Evolutionary conservation across 768 basidiomycete genomes (phyloP).

Genomic region (Lentinus brumalis): DNA sequence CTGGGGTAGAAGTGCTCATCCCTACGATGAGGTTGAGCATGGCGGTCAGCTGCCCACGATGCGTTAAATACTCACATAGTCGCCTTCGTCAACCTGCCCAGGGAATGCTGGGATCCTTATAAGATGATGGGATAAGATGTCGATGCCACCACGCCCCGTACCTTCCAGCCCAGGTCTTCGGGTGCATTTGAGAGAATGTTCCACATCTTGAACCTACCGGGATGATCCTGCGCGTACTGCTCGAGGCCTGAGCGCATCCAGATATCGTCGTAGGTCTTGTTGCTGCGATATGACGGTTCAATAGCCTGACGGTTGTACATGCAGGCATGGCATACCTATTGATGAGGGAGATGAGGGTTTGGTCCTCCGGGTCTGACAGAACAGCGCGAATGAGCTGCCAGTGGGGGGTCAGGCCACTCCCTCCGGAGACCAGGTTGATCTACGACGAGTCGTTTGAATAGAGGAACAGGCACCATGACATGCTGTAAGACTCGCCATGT

Average conservation of each 20-base stretch:
- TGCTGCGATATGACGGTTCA: constrained; percentile 1
- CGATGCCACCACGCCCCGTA: background rate
- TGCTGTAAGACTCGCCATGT: constrained; percentile 8
- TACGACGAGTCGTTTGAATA: background rate
- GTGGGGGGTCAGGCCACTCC: constrained; percentile 26
- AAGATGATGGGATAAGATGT: too few species aligned
- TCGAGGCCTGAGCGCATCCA: constrained; percentile 20
- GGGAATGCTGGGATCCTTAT: constrained; percentile 6
- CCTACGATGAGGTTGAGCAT: constrained; percentile 2
- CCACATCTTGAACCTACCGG: constrained; percentile 24
- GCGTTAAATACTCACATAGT: constrained; percentile 14
- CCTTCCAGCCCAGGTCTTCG: constrained; percentile 13
- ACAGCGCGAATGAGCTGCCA: constrained; percentile 29
- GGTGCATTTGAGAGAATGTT: constrained; percentile 20
- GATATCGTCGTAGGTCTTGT: constrained; percentile 26
- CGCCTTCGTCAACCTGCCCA: constrained; percentile 10
- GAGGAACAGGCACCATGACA: background rate
- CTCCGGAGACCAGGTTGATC: constrained; percentile 28
- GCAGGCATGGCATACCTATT: constrained; percentile 16
- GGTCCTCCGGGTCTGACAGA: constrained; percentile 19
- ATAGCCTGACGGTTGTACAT: background rate
- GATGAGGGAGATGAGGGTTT: constrained; percentile 22
- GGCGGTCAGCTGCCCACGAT: background rate
- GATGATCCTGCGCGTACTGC: constrained; percentile 15
- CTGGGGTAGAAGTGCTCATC: constrained; percentile 21